Evolutionary conservation across 306 rosid genomes (phyloP).

Genomic region (Pterocarpus macrocarpus): DNA sequence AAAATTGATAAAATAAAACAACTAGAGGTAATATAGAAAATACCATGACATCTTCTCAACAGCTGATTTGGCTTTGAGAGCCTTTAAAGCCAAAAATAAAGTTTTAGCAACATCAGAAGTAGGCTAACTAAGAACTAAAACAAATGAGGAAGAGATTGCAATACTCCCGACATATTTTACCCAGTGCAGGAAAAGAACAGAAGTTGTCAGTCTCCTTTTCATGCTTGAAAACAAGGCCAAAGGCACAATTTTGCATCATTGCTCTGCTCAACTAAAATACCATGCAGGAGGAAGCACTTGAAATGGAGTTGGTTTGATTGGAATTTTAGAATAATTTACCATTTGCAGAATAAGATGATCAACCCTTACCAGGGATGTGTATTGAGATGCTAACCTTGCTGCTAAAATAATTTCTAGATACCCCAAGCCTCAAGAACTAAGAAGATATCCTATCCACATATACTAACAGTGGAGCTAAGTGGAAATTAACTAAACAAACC

Average conservation of each 20-base stretch:
- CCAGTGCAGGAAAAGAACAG: constrained; percentile 82
- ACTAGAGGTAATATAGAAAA: constrained; percentile 62
- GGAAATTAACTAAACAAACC: constrained; percentile 52
- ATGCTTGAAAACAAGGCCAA: constrained; percentile 77
- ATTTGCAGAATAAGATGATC: constrained; percentile 49
- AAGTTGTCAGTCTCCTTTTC: constrained; percentile 82
- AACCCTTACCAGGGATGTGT: constrained; percentile 78
- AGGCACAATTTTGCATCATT: constrained; percentile 62
- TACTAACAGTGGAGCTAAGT: constrained; percentile 36
- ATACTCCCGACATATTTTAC: constrained; percentile 87
- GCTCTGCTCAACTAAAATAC: constrained; percentile 76
- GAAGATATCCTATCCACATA: constrained; percentile 58
- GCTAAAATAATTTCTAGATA: constrained; percentile 54
- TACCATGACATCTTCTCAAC: constrained; percentile 83
- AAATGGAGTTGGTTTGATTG: constrained; percentile 56
- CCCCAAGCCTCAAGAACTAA: constrained; percentile 52
- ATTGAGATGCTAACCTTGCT: constrained; percentile 48
- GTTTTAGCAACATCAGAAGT: constrained; percentile 75
- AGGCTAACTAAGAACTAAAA: constrained; percentile 62
- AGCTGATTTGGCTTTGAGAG: constrained; percentile 69
- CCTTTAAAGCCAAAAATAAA: constrained; percentile 73
- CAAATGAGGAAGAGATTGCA: constrained; percentile 73
- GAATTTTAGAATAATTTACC: constrained; percentile 56
- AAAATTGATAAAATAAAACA: constrained; percentile 54
- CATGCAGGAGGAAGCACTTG: constrained; percentile 69